Conservation (phyloP, 2,329 filamentous ascomycete genomes). For the Aulographum hederae region DNA sequence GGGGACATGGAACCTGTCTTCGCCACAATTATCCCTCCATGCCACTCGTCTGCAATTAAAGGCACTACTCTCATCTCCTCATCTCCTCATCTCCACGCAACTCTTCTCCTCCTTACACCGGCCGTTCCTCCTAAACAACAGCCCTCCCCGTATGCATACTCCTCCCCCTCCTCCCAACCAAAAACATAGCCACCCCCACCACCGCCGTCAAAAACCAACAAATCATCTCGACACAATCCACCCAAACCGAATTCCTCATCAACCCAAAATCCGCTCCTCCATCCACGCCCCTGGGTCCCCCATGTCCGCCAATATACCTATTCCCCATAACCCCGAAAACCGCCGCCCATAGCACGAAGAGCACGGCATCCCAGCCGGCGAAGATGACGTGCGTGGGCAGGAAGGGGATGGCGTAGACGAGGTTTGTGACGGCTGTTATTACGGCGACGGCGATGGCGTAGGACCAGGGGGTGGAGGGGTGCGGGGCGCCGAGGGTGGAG, state of each 20-base stretch:
- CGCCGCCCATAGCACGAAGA: constrained; percentile 61
- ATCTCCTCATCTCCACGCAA: too few relatives aligned
- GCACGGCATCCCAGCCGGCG: constrained; percentile 49
- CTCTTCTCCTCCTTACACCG: too few relatives aligned
- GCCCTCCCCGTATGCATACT: not conserved
- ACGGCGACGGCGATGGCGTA: constrained; percentile 56
- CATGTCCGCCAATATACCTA: constrained; percentile 57
- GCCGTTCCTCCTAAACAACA: not conserved
- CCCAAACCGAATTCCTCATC: constrained; percentile 80
- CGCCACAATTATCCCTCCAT: too few relatives aligned
- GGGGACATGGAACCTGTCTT: too few relatives aligned
- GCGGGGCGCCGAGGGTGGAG: constrained; percentile 38
- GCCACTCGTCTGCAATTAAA: too few relatives aligned
- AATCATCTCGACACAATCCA: constrained; percentile 56
- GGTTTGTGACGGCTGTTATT: constrained; percentile 43
- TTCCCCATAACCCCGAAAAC: constrained; percentile 72
- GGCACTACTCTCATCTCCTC: too few relatives aligned
- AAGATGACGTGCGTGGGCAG: constrained; percentile 31
- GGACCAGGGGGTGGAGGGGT: constrained; percentile 53
- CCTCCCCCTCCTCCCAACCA: not conserved
- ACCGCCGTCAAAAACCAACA: constrained; percentile 54
- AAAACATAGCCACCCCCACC: not conserved
- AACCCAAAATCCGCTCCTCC: constrained; percentile 30
- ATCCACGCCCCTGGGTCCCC: not conserved
- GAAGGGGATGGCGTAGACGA: constrained; percentile 48